Percentiles rank a stretch among this genome's conserved stretches.
phyloP scores from a whole-genome alignment of 495 filamentous ascomycete genomes.

The Hypoxylon cercidicola region DNA sequence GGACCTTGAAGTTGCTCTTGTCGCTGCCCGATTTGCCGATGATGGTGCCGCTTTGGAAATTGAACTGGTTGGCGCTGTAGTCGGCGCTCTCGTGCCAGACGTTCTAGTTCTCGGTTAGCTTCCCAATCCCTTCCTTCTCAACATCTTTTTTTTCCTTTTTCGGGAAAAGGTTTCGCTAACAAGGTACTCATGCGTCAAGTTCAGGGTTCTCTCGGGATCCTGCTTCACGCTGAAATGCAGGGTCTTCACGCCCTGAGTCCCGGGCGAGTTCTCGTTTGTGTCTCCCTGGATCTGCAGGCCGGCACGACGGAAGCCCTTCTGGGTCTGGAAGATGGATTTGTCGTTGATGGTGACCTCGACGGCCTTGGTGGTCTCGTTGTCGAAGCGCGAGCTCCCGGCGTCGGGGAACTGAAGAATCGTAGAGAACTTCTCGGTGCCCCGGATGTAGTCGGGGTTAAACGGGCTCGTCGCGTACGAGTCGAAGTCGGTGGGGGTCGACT shows the following conservation, averaged over 20 bases:
- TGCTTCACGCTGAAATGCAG: slow-evolving; percentile 65
- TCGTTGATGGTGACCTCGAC: slow-evolving; percentile 63
- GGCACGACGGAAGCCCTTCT: slow-evolving; percentile 66
- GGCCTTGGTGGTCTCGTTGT: slow-evolving; percentile 49
- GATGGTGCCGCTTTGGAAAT: slow-evolving; percentile 62
- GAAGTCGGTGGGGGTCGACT: slow-evolving; percentile 50
- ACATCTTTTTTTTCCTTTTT: not conserved
- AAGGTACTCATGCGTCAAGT: slow-evolving; percentile 66
- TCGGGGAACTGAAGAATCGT: slow-evolving; percentile 57
- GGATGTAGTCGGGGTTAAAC: slow-evolving; percentile 61
- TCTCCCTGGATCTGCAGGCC: slow-evolving; percentile 62
- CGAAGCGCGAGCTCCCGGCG: slow-evolving; percentile 54
- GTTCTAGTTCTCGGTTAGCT: slow-evolving; percentile 47
- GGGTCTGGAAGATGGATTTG: slow-evolving; percentile 63
- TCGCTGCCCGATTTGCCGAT: slow-evolving; percentile 56
- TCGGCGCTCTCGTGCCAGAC: slow-evolving; percentile 67
- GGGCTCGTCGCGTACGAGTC: slow-evolving; percentile 52
- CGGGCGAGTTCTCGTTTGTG: slow-evolving; percentile 59
- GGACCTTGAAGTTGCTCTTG: slow-evolving; percentile 57
- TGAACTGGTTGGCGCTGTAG: slow-evolving; percentile 66
- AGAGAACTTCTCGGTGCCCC: slow-evolving; percentile 58
- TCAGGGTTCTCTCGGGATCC: slow-evolving; percentile 58
- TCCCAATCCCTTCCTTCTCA: not conserved
- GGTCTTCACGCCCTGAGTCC: slow-evolving; percentile 58
- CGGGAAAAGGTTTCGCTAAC: slow-evolving; percentile 24